Evolutionary conservation across 176 grass and related monocot genomes (phyloP), one percentile per base, ranked within the genome.

Genomic region (Poa annua): DNA sequence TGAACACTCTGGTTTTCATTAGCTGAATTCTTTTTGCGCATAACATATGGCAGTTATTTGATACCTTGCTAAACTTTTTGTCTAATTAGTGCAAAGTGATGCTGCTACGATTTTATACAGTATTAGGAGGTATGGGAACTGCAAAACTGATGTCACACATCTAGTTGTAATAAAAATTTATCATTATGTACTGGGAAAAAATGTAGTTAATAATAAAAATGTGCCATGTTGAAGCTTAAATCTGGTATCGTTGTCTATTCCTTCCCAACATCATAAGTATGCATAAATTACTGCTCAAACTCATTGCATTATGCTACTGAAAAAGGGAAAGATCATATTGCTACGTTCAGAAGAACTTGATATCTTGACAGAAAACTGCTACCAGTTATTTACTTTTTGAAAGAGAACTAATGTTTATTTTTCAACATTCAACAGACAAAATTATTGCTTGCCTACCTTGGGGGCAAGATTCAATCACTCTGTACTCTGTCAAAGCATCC

Each of bases 401-500:
- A 65, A 65, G 3, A 76, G 29, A 72, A 71, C 8, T 7, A 70
- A 36, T 14, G 22, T 55, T 70, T 76, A 19, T 11, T 35, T 76
- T 76, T 20, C 65, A 81, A 66, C 3, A 79, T 60, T 34, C 64
- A 62, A 55, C 1, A 79, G 25, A 34, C 4, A 55, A 36, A 5
- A 62, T 42, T 65, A 24, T 44, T 59, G 60, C 20, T 83, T 60
- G 41, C 79, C 42, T 79, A 98, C 96, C 96, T 82, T 86, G 63
- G 72, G 72, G 51, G 76, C 81, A 95, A 89, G 85, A 84, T 88
- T 92, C 77, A 78, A 98, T 93, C 76, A 98, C 89, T 74, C 68
- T 81, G 80, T 95, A 95, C 66, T 98, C 92, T 86, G 96, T 95
- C 82, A 98, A 84, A 78, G 96, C 92, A 90, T 98, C 89, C 63